These are phyloP conservation scores for Thalassiosira exigua DNA, from an alignment of 352 stramenopile species.

Conservation along the genomic window DNA sequence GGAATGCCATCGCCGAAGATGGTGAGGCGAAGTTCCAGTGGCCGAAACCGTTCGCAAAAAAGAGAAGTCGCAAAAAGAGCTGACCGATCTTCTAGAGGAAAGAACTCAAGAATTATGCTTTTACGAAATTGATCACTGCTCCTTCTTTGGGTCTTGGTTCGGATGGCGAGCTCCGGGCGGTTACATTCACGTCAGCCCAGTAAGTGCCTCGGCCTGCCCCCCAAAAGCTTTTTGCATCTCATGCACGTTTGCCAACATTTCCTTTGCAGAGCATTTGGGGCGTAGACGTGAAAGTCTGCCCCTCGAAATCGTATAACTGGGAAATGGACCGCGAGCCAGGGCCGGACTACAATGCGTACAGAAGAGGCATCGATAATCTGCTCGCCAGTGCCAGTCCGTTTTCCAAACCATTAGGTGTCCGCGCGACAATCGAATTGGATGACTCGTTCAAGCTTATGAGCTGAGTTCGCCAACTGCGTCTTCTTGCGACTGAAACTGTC, in stretches of 20 bases:
- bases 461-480: too few species aligned
- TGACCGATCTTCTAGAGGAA: neutral
- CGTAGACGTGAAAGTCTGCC: neutral
- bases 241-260: too few species aligned
- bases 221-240: too few species aligned
- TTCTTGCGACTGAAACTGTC: too few species aligned
- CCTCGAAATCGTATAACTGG: neutral
- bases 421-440: too few species aligned
- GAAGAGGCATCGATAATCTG: neutral
- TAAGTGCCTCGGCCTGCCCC: too few species aligned
- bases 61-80: neutral
- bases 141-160: neutral
- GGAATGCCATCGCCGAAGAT: neutral
- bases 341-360: neutral
- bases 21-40: too few species aligned
- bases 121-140: neutral
- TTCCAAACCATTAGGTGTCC: too few species aligned
- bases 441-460: too few species aligned
- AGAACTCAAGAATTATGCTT: neutral
- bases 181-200: neutral
- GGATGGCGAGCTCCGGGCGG: neutral
- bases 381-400: neutral
- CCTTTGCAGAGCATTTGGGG: too few species aligned
- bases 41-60: too few species aligned
- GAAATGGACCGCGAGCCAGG: neutral